Base-by-base conservation (phyloP, 1,284 basidiomycete genomes). In the Heterobasidion occidentale region DNA sequence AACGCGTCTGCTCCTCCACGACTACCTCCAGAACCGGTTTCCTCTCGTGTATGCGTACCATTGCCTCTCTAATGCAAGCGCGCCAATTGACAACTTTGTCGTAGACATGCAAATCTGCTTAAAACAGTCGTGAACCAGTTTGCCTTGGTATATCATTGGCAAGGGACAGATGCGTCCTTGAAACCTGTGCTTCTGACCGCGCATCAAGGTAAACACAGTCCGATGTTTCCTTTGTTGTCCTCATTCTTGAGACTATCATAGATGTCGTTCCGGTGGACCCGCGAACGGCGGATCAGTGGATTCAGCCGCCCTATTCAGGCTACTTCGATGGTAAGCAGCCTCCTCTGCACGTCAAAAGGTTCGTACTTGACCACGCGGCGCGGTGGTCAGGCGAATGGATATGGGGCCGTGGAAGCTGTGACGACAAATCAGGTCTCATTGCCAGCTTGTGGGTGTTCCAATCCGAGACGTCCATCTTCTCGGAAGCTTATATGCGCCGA, bases 131-230 rank as follows among this genome's bases (percentile, higher is more conserved):
- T 90, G 59, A 83, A 86, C 62, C 79, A 80, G 0, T 83, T 83
- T 58, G 88, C 82, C 0, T 67, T 90, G n/a, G 72, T 90, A 0
- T 88, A 79, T 62, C 77, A 78, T 11, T 86, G 84, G 79, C 65
- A 74, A 46, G 89, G 88, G 46, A 75, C 75, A 0, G 74, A 85
- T 58, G 47, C 65, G 1, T 67, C 69, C 6, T 70, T 88, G 59
- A 85, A 88, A 65, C 88, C 88, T 0, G 64, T 88, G 2, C 72
- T 90, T 42, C 68, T 91, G 44, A 76, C 79, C n/a, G 84, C 76
- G 0, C 87, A 90, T 64, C 83, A 88, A 73, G 84, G 83, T 76
- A 54, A 59, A 64, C 46, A 46, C 2, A 9, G 0, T 14, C n/a
- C 2, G 9, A 9, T 36, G 34, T 46, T 17, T 1, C 14, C 19